Evolutionary conservation across 2,329 filamentous ascomycete species (phyloP).

Genomic region (Alternaria sp.): DNA sequence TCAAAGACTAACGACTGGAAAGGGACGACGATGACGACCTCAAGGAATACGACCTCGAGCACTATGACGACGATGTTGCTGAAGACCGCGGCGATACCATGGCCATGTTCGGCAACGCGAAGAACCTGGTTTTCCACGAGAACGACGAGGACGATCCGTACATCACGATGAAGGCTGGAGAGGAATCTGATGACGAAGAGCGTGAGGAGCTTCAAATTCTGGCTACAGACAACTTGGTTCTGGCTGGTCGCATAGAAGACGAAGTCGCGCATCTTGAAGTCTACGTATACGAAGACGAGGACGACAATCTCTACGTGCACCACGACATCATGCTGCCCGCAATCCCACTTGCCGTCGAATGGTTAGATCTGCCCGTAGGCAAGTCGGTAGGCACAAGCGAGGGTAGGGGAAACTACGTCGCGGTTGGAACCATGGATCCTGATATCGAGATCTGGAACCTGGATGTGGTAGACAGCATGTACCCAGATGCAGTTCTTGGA

Average conservation of each 20-base stretch:
- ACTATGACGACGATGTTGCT: conserved; percentile 86
- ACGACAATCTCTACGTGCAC: conserved; percentile 97
- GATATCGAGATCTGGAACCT: conserved; percentile 99
- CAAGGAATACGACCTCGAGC: conserved; percentile 93
- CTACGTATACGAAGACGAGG: conserved; percentile 94
- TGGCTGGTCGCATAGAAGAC: conserved; percentile 94
- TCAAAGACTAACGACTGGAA: conserved; percentile 14
- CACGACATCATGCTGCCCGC: conserved; percentile 99
- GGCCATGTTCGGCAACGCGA: conserved; percentile 95
- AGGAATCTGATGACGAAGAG: conserved; percentile 80
- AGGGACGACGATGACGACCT: conserved; percentile 76
- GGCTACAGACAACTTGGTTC: conserved; percentile 87
- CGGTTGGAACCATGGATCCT: conserved; percentile 95
- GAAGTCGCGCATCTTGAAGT: conserved; percentile 96
- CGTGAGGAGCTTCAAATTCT: conserved; percentile 92
- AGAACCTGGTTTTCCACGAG: conserved; percentile 90
- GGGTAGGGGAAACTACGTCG: conserved; percentile 85
- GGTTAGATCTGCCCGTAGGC: conserved; percentile 90
- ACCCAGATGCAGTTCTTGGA: conserved; percentile 93
- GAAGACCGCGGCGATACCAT: conserved; percentile 75
- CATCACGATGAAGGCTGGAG: conserved; percentile 79
- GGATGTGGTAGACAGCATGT: conserved; percentile 96
- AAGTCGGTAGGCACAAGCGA: conserved; percentile 62
- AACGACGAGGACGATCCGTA: conserved; percentile 96
- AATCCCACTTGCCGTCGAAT: conserved; percentile 93